Base-by-base conservation (phyloP, 1,139 yeast species). In the Lodderomyces jiufengensis region DNA sequence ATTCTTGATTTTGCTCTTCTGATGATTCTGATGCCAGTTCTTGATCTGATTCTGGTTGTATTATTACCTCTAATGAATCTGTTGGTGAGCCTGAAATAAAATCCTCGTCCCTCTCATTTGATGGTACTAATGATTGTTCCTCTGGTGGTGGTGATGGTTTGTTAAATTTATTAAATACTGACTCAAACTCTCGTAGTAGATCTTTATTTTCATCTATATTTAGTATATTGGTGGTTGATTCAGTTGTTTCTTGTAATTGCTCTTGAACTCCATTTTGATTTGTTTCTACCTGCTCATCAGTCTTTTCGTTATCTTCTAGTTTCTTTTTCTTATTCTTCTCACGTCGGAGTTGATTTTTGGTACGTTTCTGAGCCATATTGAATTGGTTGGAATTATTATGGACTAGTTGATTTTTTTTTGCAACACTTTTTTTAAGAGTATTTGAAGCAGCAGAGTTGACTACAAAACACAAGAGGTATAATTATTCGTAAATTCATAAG, bases 281-380 rank as follows among this genome's bases (percentile, higher is more conserved):
- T 28, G 20, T 14, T 4, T 15, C 24, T 22, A 11, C 21, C 29
- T 28, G 24, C 25, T 27, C 24, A 16, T 15, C 24, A 12, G 22
- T 21, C 28, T 11, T 28, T 36, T 3, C 23, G 14, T 27, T 25
- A 13, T 27, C 31, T 9, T 40, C 40, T 7, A 57, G 38, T 50
- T 73, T 78, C 48, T 73, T 62, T 41, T 57, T 69, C 56, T 80
- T 80, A 9, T 71, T 75, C 49, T 67, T 66, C 49, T 78, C 85
- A 37, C 88, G 63, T 39, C 90, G 67, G 33, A 79, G 58, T 59
- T 81, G 88, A 48, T 78, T 78, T 61, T 78, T 78, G 4, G 77
- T 60, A 45, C 78, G 63, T 38, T 61, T 57, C 11, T 40, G 44
- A 14, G 49, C 54, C 62, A 57, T 57, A 12, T 18, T 18, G 20